Conservation (phyloP, 345 rosid species). For the Heritiera littoralis region DNA sequence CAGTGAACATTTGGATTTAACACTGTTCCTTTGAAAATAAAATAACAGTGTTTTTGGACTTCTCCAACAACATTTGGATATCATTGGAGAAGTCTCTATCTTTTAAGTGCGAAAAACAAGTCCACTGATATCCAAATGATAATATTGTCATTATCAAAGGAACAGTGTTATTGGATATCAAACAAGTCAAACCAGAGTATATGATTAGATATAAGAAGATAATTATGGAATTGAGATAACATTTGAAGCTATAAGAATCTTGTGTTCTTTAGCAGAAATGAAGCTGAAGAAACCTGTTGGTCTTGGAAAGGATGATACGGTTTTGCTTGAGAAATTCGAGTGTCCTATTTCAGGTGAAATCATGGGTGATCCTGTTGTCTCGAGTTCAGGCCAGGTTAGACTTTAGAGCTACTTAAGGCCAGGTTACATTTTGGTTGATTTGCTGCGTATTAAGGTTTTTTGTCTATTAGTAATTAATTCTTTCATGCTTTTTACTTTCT, state of each 20-base stretch:
- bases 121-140: too few relatives aligned
- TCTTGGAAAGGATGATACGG: neutral
- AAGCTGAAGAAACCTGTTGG: constrained; percentile 25
- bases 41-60: too few relatives aligned
- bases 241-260: constrained; percentile 38
- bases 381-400: constrained; percentile 59
- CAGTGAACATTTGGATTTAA: too few relatives aligned
- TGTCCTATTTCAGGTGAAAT: neutral
- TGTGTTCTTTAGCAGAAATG: constrained; percentile 32
- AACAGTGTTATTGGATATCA: too few relatives aligned
- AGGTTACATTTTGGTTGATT: too few relatives aligned
- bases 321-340: neutral
- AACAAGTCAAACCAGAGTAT: too few relatives aligned
- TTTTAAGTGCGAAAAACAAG: too few relatives aligned
- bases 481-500: neutral
- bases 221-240: constrained; percentile 30
- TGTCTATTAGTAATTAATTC: neutral
- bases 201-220: too few relatives aligned
- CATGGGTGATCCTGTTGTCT: constrained; percentile 50
- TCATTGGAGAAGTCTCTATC: too few relatives aligned
- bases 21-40: too few relatives aligned
- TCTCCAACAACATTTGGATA: too few relatives aligned
- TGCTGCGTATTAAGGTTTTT: neutral
- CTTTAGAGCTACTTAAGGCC: neutral
- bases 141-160: too few relatives aligned